phyloP scores from a whole-genome alignment of 78 protist genomes.

The Dictyostelium brefeldianum region DNA sequence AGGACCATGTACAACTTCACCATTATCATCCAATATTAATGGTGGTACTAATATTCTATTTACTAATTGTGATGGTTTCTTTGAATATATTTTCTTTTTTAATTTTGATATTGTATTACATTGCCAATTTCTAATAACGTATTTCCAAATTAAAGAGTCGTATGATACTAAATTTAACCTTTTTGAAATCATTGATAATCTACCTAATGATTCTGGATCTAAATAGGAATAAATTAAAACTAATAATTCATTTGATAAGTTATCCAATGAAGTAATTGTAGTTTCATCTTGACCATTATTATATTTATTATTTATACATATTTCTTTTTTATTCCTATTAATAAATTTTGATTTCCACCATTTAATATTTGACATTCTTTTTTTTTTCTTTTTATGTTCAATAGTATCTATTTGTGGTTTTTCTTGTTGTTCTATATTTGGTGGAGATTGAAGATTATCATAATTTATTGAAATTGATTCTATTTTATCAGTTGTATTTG shows the following conservation, averaged over 20 bases:
- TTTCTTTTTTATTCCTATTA: background rate
- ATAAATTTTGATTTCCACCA: slow-evolving; percentile 9
- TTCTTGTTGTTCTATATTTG: background rate
- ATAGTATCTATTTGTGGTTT: background rate
- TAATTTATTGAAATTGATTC: too few species aligned
- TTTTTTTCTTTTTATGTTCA: background rate
- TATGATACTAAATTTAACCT: background rate
- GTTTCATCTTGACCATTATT: background rate
- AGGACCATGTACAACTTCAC: background rate
- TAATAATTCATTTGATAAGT: slow-evolving; percentile 1
- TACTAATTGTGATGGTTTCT: background rate
- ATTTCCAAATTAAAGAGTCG: background rate
- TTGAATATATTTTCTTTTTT: background rate
- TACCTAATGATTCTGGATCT: slow-evolving; percentile 1
- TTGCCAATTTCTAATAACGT: slow-evolving; percentile 10
- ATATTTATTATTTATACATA: background rate
- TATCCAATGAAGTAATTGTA: background rate
- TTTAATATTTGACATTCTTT: background rate
- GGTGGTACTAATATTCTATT: background rate
- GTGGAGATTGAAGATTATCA: too few species aligned
- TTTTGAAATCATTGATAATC: background rate
- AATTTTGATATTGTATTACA: background rate
- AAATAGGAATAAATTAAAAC: background rate
- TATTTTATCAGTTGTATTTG: too few species aligned
- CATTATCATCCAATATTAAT: background rate